These are phyloP conservation scores for Volvariella surrecta DNA, from an alignment of 1,284 basidiomycete species.

Conservation along the genomic window DNA sequence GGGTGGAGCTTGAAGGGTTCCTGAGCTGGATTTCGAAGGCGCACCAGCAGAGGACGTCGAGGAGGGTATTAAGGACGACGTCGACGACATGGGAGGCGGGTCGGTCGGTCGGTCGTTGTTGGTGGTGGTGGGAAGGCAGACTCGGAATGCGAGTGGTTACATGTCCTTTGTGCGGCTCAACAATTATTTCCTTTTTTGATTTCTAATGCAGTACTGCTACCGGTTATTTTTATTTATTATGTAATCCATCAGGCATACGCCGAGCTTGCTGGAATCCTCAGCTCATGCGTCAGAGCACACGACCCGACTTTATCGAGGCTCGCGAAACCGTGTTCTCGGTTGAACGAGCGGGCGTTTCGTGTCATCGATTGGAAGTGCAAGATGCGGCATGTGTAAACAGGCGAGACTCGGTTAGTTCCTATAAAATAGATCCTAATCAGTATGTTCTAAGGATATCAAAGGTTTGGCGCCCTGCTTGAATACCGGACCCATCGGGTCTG, in stretches of 20 bases:
- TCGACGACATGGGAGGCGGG: no score
- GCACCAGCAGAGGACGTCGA: neutral
- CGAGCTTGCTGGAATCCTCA: constrained; percentile 48
- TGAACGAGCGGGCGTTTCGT: constrained; percentile 56
- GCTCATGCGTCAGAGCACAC: constrained; percentile 29
- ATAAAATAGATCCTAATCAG: constrained; percentile 81
- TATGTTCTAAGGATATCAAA: constrained; percentile 50
- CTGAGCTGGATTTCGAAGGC: neutral
- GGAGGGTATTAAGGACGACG: no score
- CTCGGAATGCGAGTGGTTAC: no score
- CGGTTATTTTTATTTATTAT: no score
- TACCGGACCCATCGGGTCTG: constrained; percentile 26
- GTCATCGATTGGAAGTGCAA: constrained; percentile 78
- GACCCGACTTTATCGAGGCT: constrained; percentile 72
- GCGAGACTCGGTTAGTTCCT: constrained; percentile 86
- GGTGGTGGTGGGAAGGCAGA: no score
- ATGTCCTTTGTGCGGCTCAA: no score
- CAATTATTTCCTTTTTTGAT: no score
- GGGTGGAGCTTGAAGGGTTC: neutral
- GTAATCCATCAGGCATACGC: constrained; percentile 77
- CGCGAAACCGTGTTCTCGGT: constrained; percentile 62
- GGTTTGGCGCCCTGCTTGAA: constrained; percentile 24
- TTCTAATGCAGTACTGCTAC: no score
- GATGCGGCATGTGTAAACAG: constrained; percentile 80
- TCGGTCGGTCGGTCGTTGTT: no score